Conservation (phyloP, 805 yeast genomes). For the Torulaspora quercuum region DNA sequence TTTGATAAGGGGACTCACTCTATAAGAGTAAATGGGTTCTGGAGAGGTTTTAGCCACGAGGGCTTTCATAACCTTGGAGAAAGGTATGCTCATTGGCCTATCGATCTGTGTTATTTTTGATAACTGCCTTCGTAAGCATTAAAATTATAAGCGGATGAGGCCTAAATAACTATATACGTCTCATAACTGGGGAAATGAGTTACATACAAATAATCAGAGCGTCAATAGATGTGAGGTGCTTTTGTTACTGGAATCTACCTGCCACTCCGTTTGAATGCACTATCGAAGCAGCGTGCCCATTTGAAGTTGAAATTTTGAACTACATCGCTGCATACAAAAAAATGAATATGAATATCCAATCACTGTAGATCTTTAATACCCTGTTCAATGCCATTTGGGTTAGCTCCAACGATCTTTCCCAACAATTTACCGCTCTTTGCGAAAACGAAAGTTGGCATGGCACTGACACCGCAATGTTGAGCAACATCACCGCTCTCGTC, state of each 20-base stretch:
- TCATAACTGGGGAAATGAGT: too few relatives aligned
- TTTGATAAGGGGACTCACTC: constrained; percentile 17
- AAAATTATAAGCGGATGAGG: too few relatives aligned
- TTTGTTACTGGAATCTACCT: too few relatives aligned
- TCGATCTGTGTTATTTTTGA: too few relatives aligned
- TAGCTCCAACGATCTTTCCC: constrained; percentile 64
- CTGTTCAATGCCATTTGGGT: constrained; percentile 36
- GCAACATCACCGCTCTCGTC: constrained; percentile 62
- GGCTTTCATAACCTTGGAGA: constrained; percentile 21
- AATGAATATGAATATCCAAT: constrained; percentile 1
- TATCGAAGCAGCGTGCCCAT: too few relatives aligned
- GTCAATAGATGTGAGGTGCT: too few relatives aligned
- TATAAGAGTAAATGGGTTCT: constrained; percentile 24
- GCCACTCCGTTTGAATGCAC: too few relatives aligned
- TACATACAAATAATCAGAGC: too few relatives aligned
- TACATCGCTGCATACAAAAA: too few relatives aligned
- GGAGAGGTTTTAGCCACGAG: constrained; percentile 24
- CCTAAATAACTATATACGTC: too few relatives aligned
- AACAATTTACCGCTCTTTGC: constrained; percentile 58
- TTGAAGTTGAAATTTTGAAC: too few relatives aligned
- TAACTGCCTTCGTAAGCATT: too few relatives aligned
- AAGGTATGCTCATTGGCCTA: constrained; percentile 19
- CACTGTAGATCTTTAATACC: constrained; percentile 30
- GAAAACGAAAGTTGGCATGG: constrained; percentile 73
- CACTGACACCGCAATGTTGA: constrained; percentile 55